Conservation (phyloP, 805 yeast genomes). For the Starmerella etchellsii region DNA sequence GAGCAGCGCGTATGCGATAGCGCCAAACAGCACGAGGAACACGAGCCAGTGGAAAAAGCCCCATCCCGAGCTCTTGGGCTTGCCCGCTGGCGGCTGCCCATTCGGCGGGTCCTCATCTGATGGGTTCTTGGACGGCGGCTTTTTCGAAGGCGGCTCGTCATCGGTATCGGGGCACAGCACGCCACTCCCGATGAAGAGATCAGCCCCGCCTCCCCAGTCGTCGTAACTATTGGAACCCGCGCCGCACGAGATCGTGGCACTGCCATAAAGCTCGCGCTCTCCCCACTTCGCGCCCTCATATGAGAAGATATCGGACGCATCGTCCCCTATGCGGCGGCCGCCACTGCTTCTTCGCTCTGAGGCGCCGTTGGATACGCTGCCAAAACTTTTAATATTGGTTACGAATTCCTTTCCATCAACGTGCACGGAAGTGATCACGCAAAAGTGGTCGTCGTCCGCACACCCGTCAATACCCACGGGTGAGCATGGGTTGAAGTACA, state of each 20-base stretch:
- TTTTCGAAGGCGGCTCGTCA: conserved; percentile 21
- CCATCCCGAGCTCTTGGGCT: conserved; percentile 29
- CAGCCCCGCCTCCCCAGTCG: conserved; percentile 4
- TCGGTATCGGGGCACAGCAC: conserved; percentile 16
- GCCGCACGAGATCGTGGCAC: conserved; percentile 8
- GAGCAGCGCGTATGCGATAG: conserved; percentile 58
- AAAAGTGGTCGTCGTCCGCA: conserved; percentile 58
- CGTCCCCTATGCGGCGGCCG: not conserved
- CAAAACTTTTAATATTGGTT: conserved; percentile 48
- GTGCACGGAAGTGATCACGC: conserved; percentile 53
- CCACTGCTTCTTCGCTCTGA: not conserved
- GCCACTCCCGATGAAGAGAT: not conserved
- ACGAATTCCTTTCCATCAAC: conserved; percentile 36
- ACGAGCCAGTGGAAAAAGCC: conserved; percentile 78
- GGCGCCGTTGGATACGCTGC: conserved; percentile 16
- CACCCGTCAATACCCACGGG: conserved; percentile 35
- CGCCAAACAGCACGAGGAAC: conserved; percentile 55
- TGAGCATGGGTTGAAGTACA: conserved; percentile 66
- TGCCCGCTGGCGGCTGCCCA: not conserved
- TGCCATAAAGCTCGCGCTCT: conserved; percentile 29
- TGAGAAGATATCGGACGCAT: conserved; percentile 23
- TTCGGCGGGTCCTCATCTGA: not conserved
- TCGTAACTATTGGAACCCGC: conserved; percentile 10
- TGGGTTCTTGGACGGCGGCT: not conserved
- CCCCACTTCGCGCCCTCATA: conserved; percentile 61